These are phyloP conservation scores for Hura crepitans DNA, from an alignment of 441 rosid genomes.

Conservation along the genomic window DNA sequence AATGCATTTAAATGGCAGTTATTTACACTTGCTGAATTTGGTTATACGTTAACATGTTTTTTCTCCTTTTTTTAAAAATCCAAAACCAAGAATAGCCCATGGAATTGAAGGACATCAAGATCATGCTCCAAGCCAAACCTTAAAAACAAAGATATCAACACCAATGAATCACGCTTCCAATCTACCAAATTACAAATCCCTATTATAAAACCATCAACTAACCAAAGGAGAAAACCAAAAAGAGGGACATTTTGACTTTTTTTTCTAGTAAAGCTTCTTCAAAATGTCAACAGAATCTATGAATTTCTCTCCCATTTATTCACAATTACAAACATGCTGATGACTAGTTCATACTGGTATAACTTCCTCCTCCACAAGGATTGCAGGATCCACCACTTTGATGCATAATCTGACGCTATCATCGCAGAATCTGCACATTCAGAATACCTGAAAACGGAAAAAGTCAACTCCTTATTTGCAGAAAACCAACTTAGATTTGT, in stretches of 20 bases:
- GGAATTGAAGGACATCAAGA: not conserved
- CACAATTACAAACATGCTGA: not conserved
- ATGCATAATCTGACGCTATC: not conserved
- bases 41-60: too few species aligned
- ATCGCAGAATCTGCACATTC: not conserved
- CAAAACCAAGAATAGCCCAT: too few species aligned
- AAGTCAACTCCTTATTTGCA: not conserved
- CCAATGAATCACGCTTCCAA: conserved; percentile 2
- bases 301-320: not conserved
- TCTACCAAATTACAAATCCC: not conserved
- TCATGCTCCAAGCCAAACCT: not conserved
- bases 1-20: too few species aligned
- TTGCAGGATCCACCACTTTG: conserved; percentile 4
- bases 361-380: not conserved
- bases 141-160: not conserved
- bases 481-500: not conserved
- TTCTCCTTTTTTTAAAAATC: too few species aligned
- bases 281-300: conserved; percentile 4
- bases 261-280: conserved; percentile 1
- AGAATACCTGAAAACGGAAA: conserved; percentile 8
- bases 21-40: too few species aligned
- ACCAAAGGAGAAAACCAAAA: not conserved
- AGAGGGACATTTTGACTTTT: not conserved
- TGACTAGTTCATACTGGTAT: not conserved
- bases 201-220: not conserved